Evolutionary conservation across 306 rosid species (phyloP), one percentile per base, ranked within the genome.

Genomic region (Cotoneaster glaucophyllus): DNA sequence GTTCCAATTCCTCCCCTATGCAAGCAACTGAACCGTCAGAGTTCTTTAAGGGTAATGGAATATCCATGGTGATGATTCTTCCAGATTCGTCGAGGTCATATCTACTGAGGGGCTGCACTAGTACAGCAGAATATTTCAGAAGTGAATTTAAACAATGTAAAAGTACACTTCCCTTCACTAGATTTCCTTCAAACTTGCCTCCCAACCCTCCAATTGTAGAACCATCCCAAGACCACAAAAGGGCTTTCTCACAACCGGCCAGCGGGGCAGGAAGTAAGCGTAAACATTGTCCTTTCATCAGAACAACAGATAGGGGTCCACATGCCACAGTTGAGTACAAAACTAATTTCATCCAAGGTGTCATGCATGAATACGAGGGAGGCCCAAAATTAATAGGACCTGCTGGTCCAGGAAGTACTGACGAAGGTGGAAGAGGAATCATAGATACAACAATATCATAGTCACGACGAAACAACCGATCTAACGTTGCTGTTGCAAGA

Each of bases 261-360:
- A 95, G 83, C 62, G 99, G 98, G 69, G 96, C 96, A 84, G 99
- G 99, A 87, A 95, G 98, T 79, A 89, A 79, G 39, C 97, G 93
- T 57, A 95, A 68, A 80, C 93, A 92, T 74, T 95, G 97, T 67
- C 99, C 99, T 82, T 89, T 95, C 97, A 95, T 95, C 73, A 95
- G 85, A 85, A 92, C 89, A 86, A 95, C 90, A 21, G 97, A 89
- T 18, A 92, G 79, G 76, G 99, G 99, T 58, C 99, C 98, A 83
- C 91, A 73, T 48, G 90, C 86, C 65, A 86, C 79, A 67, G 89
- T 89, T 75, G 97, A 83, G 85, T 95, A 95, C 77, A 95, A 72
- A n/a, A 89, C 98, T 82, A 95, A 71, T 78, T 95, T 95, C 97
- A 95, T 92, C 99, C 99, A 92, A 77, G 97, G 99, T 83, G 97